Conservation (phyloP, 805 yeast species). For the Lipomyces spencermartinsiae region DNA sequence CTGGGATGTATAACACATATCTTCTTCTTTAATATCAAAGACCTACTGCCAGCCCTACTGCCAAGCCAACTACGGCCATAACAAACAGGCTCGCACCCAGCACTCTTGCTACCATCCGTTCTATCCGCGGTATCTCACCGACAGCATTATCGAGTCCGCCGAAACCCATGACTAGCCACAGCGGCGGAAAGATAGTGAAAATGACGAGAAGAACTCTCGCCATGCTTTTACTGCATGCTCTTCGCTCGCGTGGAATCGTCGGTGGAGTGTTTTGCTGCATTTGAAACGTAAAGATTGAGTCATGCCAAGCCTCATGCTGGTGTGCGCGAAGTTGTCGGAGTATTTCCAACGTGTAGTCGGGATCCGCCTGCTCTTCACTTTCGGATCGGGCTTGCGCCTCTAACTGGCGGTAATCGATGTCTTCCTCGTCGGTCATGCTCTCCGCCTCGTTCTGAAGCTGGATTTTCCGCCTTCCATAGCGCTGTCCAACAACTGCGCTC, state of each 20-base stretch:
- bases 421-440: background rate
- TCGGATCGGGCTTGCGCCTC: background rate
- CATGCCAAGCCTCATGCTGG: constrained; percentile 17
- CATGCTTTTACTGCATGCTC: constrained; percentile 9
- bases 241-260: constrained; percentile 13
- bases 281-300: constrained; percentile 24
- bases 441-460: background rate
- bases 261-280: constrained; percentile 13
- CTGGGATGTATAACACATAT: background rate
- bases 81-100: constrained; percentile 44
- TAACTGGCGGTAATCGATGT: background rate
- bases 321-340: constrained; percentile 23
- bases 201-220: constrained; percentile 40
- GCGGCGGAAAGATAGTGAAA: constrained; percentile 48
- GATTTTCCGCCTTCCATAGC: background rate
- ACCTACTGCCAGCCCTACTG: constrained; percentile 39
- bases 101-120: constrained; percentile 45
- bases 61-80: constrained; percentile 32
- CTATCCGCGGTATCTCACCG: constrained; percentile 45
- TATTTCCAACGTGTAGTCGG: constrained; percentile 23
- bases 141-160: constrained; percentile 47
- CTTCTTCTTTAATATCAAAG: background rate
- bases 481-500: constrained; percentile 11
- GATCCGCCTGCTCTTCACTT: constrained; percentile 2
- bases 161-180: constrained; percentile 48